phyloP scores from a whole-genome alignment of 495 filamentous ascomycete genomes.

The Penicillium diatomitis region DNA sequence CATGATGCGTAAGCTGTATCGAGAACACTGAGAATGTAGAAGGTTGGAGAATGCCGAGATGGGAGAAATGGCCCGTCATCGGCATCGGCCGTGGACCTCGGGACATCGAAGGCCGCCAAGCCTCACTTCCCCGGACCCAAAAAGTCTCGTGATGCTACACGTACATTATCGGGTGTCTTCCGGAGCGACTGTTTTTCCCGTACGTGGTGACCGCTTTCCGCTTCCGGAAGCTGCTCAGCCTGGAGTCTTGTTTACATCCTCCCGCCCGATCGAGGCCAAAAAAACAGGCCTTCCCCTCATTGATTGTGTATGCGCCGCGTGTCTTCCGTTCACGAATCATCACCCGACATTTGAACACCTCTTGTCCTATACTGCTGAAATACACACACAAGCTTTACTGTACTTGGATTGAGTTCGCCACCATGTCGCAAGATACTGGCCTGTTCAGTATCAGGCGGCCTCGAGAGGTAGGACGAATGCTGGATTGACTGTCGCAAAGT shows the following conservation, averaged over 20 bases:
- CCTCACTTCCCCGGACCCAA: slow-evolving; percentile 26
- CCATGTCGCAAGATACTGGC: slow-evolving; percentile 68
- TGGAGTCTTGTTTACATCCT: slow-evolving; percentile 21
- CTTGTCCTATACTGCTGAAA: too few relatives aligned
- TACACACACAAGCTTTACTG: too few relatives aligned
- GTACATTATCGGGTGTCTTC: neutral
- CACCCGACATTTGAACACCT: too few relatives aligned
- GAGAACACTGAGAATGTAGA: slow-evolving; percentile 6
- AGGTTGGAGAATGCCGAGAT: slow-evolving; percentile 7
- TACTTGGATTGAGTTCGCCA: slow-evolving; percentile 9
- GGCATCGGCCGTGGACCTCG: slow-evolving; percentile 33
- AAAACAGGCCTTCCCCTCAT: slow-evolving; percentile 11
- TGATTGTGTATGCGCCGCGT: slow-evolving; percentile 4
- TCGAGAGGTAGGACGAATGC: slow-evolving; percentile 51
- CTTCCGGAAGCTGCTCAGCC: slow-evolving; percentile 12
- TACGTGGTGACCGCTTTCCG: slow-evolving; percentile 24
- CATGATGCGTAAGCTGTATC: slow-evolving; percentile 41
- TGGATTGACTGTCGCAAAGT: slow-evolving; percentile 3
- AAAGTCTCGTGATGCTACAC: slow-evolving; percentile 25
- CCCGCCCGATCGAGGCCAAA: slow-evolving; percentile 9
- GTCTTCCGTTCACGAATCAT: neutral
- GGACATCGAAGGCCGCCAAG: slow-evolving; percentile 23
- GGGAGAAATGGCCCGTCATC: slow-evolving; percentile 15
- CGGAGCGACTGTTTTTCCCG: slow-evolving; percentile 15
- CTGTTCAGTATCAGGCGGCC: slow-evolving; percentile 66